Conservation (phyloP, 139 green algal species). For the Zygnema circumcarinatum region DNA sequence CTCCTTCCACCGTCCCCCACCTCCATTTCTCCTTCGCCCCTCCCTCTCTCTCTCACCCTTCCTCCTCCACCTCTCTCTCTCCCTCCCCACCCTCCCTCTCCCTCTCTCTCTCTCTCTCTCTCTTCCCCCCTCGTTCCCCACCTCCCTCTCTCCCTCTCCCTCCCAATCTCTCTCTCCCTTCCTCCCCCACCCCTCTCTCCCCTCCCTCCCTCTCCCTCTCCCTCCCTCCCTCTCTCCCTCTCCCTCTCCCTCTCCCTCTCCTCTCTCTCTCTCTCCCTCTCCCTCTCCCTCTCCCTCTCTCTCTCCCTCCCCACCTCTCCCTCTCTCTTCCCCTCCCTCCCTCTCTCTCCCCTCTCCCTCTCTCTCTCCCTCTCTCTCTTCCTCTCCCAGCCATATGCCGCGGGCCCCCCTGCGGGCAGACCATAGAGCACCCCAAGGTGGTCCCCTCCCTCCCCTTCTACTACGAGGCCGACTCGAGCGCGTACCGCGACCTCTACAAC, state of each 20-base stretch:
- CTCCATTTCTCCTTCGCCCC: conserved; percentile 25
- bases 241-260: not conserved
- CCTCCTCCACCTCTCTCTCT: not conserved
- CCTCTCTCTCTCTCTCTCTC: not conserved
- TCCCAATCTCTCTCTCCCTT: not conserved
- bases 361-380: not conserved
- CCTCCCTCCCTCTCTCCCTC: not conserved
- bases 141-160: not conserved
- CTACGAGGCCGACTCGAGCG: conserved; percentile 37
- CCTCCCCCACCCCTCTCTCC: not conserved
- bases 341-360: not conserved
- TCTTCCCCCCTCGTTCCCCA: not conserved
- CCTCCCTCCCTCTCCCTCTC: not conserved
- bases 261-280: not conserved
- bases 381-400: not conserved
- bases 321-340: not conserved
- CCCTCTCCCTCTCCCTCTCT: not conserved
- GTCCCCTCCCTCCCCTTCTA: conserved; percentile 44
- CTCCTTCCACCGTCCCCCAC: not conserved
- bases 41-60: conserved; percentile 3
- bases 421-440: conserved; percentile 41
- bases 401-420: conserved; percentile 21
- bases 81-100: not conserved
- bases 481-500: conserved; percentile 36
- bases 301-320: not conserved